A percentile compares a stretch with the other conserved stretches of the same genome.
phyloP scores from a whole-genome alignment of 306 rosid genomes.

The Malus fusca region DNA sequence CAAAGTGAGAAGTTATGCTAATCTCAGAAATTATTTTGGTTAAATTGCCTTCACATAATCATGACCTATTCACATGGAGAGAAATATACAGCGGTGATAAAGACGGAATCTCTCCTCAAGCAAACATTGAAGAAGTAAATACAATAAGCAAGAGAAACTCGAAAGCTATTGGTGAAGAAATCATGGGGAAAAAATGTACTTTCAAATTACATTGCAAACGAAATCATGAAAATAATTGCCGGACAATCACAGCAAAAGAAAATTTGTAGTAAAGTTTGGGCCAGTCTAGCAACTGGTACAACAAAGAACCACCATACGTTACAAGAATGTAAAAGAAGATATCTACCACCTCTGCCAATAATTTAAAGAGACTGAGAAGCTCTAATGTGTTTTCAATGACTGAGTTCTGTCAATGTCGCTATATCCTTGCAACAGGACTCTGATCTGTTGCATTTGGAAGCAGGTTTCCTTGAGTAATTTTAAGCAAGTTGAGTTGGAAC shows the following conservation, averaged over 20 bases:
- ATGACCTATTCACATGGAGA: too few relatives aligned
- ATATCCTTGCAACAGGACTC: not conserved
- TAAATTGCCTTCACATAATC: too few relatives aligned
- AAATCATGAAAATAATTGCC: too few relatives aligned
- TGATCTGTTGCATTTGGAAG: not conserved
- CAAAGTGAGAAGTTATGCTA: too few relatives aligned
- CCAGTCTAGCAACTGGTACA: not conserved
- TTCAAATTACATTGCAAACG: too few relatives aligned
- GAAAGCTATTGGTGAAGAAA: not conserved
- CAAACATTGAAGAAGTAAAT: too few relatives aligned
- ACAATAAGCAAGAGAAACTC: too few relatives aligned
- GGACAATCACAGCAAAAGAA: too few relatives aligned
- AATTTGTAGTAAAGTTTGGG: not conserved
- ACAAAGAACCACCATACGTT: not conserved
- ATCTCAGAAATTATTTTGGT: too few relatives aligned
- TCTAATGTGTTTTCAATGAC: not conserved
- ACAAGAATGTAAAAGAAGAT: not conserved
- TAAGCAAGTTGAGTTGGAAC: not conserved
- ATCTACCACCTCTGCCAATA: not conserved
- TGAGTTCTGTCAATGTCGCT: slow-evolving; percentile 7
- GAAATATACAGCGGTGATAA: too few relatives aligned
- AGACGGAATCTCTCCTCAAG: too few relatives aligned
- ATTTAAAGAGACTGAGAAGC: not conserved
- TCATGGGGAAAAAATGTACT: not conserved
- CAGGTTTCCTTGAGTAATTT: not conserved